Base-by-base conservation (phyloP, 163 green algal genomes). In the Coccomyxa subellipsoidea region DNA sequence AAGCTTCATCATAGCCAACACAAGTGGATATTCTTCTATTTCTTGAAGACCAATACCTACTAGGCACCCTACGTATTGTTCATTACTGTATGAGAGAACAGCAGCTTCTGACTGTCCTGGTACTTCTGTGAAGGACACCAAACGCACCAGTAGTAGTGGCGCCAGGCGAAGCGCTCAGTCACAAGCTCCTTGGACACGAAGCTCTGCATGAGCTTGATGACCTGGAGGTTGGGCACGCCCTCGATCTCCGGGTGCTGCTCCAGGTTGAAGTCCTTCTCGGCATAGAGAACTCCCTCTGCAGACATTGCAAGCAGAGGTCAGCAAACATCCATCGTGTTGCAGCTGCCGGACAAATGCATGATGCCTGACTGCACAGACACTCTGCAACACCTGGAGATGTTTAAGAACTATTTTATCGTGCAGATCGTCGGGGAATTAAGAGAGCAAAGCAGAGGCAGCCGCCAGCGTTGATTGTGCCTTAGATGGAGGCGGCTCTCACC, bases 121-220 rank as follows among this genome's bases (percentile, higher is more conserved):
- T 1, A 21, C 66, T 35, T 73, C 21, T 32, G n/a, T 32, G 27
- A 18, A 73, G 66, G 27, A 23, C 8, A 34, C 18, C 31, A 0
- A 40, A 18, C 70, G 25, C 87, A 97, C 95, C 96, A 99, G 92
- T 99, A 99, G 92, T 98, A 99, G 92, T 99, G 95, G 80, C 95
- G 91, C 97, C 87, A 99, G 12, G 97, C 96, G 84, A 98, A 99
- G 72, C 92, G 92, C 93, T 99, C 96, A 34, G 92, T 98, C 59
- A 99, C 97, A 27, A 94, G 91, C 91, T 98, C 97, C 89, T 95
- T 96, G 83, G 87, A 95, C 89, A 97, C 98, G 90, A 99, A 98
- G 85, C 88, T 96, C 93, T 99, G 96, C 97, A 99, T 98, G 54
- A 99, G 91, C 94, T 99, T 99, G 88, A 99, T 99, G 77, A 99